Percentiles rank a stretch among this genome's conserved stretches.
Evolutionary conservation across 2,329 filamentous ascomycete genomes (phyloP).

Genomic region (Purpureocillium lavendulum): DNA sequence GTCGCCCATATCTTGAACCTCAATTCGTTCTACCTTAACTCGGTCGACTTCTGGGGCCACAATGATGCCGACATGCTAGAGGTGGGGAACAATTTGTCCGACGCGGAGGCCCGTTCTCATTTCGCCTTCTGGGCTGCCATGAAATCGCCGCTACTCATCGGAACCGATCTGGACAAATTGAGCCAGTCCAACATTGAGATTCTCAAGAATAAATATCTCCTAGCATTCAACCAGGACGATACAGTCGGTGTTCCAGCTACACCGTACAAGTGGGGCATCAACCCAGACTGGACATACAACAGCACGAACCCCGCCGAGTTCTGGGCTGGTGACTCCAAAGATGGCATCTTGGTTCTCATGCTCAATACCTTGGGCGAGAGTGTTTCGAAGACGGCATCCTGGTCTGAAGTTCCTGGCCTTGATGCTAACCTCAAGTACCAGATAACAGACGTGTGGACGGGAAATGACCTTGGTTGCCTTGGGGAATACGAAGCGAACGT

Average conservation of each 20-base stretch:
- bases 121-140: conserved; percentile 43
- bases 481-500: conserved; percentile 18
- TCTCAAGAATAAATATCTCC: conserved; percentile 29
- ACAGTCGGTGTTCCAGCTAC: conserved; percentile 29
- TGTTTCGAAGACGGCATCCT: conserved; percentile 26
- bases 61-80: conserved; percentile 44
- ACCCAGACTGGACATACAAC: conserved; percentile 41
- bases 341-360: conserved; percentile 37
- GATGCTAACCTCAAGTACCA: conserved; percentile 18
- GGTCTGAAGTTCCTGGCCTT: conserved; percentile 34
- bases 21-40: conserved; percentile 35
- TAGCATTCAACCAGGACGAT: conserved; percentile 38
- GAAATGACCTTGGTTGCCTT: conserved; percentile 27
- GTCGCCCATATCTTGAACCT: conserved; percentile 35
- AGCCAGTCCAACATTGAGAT: conserved; percentile 26
- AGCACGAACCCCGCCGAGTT: conserved; percentile 37
- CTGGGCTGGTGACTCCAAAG: conserved; percentile 33
- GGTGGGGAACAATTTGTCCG: conserved; percentile 39
- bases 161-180: conserved; percentile 29
- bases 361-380: conserved; percentile 31
- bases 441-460: conserved; percentile 38
- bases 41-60: conserved; percentile 38
- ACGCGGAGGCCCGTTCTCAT: conserved; percentile 37
- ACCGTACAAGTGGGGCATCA: conserved; percentile 40
- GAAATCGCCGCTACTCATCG: conserved; percentile 42